These are phyloP conservation scores for Globisporangium emineosum DNA, from an alignment of 352 stramenopile species.

Conservation along the genomic window DNA sequence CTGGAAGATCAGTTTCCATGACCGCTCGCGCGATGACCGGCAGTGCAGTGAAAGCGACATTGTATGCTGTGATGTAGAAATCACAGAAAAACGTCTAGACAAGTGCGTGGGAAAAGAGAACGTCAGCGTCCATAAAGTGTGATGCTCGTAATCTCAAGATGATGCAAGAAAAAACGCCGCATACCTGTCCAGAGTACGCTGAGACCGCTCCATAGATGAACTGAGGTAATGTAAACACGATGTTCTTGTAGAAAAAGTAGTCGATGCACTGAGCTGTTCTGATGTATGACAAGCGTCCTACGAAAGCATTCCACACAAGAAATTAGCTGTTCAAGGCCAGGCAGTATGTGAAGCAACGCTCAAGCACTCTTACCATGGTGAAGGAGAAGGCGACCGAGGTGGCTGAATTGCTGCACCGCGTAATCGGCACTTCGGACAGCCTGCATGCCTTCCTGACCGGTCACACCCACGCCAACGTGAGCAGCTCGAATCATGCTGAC, in stretches of 20 bases:
- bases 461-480: conserved; percentile 98
- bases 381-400: conserved; percentile 67
- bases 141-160: neutral
- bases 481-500: conserved; percentile 99
- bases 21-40: conserved; percentile 83
- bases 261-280: conserved; percentile 94
- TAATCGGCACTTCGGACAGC: conserved; percentile 80
- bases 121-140: neutral
- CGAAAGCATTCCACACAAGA: neutral
- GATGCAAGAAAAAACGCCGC: neutral
- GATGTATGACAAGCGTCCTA: conserved; percentile 95
- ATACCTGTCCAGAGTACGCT: conserved; percentile 83
- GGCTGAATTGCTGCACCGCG: conserved; percentile 79
- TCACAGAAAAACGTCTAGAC: conserved; percentile 72
- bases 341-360: neutral
- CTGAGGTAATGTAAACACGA: conserved; percentile 88
- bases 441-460: conserved; percentile 95
- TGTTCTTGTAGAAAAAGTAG: conserved; percentile 99
- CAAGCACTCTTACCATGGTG: conserved; percentile 45
- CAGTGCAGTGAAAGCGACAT: conserved; percentile 91
- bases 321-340: neutral
- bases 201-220: conserved; percentile 88
- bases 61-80: conserved; percentile 92
- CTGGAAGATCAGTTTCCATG: conserved; percentile 76
- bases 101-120: neutral